Percentiles rank a stretch among this genome's conserved stretches.
These are phyloP conservation scores for Nemania sp. DNA, from an alignment of 2,329 filamentous ascomycete genomes.

Conservation along the genomic window DNA sequence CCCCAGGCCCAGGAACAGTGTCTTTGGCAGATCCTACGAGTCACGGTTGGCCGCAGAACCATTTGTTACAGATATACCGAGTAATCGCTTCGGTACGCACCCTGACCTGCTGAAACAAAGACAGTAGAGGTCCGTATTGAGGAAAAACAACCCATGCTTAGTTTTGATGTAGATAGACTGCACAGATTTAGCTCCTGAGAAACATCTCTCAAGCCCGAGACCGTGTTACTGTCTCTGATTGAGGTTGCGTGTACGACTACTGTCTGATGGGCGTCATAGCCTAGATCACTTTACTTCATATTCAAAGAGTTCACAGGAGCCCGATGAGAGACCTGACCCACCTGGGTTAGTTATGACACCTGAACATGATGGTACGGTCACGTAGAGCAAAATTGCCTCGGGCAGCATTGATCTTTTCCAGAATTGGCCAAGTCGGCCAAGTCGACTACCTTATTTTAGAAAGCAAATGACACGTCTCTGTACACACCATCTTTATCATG, in stretches of 20 bases:
- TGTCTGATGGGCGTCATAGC: background rate
- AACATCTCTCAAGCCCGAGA: constrained; percentile 7
- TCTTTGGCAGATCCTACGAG: constrained; percentile 11
- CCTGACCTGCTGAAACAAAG: constrained; percentile 15
- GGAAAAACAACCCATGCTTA: background rate
- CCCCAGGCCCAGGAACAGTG: constrained; percentile 24
- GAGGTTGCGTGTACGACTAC: background rate
- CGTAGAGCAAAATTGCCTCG: no score
- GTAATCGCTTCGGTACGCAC: constrained; percentile 10
- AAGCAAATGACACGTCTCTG: no score
- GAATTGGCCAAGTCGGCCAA: no score
- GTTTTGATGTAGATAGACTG: background rate
- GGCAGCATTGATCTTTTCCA: no score
- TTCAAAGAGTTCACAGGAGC: background rate
- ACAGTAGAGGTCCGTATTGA: constrained; percentile 7
- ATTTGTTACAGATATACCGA: constrained; percentile 20
- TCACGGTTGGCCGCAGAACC: constrained; percentile 23
- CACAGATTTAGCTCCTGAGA: background rate
- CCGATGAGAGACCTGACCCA: background rate
- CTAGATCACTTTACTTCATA: background rate
- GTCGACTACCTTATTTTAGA: no score
- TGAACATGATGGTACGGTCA: no score
- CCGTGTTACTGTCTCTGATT: constrained; percentile 11
- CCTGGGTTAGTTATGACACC: no score
- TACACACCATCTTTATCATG: no score